Base-by-base conservation (phyloP, 768 basidiomycete species). In the Psilocybe tampanensis region DNA sequence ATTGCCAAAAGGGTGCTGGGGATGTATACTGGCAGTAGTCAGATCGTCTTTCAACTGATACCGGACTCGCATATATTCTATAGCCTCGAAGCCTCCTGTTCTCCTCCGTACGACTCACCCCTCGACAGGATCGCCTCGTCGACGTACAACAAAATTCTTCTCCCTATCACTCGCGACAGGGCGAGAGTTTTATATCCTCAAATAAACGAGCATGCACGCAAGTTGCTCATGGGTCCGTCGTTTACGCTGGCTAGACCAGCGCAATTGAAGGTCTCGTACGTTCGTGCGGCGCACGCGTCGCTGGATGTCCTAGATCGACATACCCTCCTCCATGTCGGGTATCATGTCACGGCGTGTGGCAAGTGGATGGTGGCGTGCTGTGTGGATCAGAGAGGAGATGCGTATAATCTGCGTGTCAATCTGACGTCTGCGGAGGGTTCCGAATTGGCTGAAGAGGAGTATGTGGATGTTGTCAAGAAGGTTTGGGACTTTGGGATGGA, bases 291-390 rank as follows among this genome's bases (percentile, higher is more conserved):
- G 1, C 71, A 73, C 54, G 62, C 79, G 9, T 67, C 76, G 4
- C 66, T 81, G 41, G 78, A 78, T 49, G 80, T 81, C 17, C 55
- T 79, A 56, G 77, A 81, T 64, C 69, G 76, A 2, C 56, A 70
- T 32, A 86, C 82, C 1, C 71, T 94, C 52, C 72, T 95, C 43
- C 93, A 95, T 66, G 79, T 94, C 36, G 93, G 84, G 2, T 95
- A 95, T 68, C 77, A 73, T 39, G 58, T 88, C 1, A 86, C 88
- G 11, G 62, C 68, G 4, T 89, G 88, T 56, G 81, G 86, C 9
- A 88, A 87, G 67, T 94, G 92, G 93, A 76, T 94, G 6, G 66
- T 91, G 17, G 84, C 84, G n/a, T 77, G 84, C 26, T 89, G 86
- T 63, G 74, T 90, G 6, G 93, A 95, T 65, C 85, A 93, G 67